Percentiles rank a stretch among this genome's conserved stretches.
phyloP scores from a whole-genome alignment of 345 rosid species.

The Triadica sebifera region DNA sequence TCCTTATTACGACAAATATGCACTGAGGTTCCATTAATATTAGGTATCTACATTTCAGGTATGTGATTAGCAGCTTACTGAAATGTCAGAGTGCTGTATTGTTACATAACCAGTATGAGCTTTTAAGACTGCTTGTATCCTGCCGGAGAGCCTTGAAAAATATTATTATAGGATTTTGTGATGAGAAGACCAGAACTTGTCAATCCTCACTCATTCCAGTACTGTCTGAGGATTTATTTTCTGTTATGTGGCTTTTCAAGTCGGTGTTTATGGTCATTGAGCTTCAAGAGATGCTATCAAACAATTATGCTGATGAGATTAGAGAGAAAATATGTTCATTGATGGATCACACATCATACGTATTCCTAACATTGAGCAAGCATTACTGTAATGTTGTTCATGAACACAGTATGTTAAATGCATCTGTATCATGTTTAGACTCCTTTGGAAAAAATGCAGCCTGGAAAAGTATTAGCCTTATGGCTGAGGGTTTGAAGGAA shows the following conservation, averaged over 20 bases:
- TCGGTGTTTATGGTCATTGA: constrained; percentile 48
- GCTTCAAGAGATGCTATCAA: constrained; percentile 30
- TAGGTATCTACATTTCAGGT: constrained; percentile 40
- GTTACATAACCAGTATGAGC: constrained; percentile 32
- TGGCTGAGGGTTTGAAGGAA: constrained; percentile 55
- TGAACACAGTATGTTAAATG: constrained; percentile 22
- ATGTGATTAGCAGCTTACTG: constrained; percentile 37
- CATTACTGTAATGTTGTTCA: constrained; percentile 33
- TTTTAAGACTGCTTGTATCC: constrained; percentile 56
- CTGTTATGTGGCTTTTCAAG: constrained; percentile 70
- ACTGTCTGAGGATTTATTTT: constrained; percentile 41
- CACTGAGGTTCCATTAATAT: background rate
- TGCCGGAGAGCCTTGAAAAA: constrained; percentile 74
- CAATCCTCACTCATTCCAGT: constrained; percentile 35
- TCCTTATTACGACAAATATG: background rate
- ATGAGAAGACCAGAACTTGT: constrained; percentile 37
- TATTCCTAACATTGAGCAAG: constrained; percentile 50
- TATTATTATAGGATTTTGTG: constrained; percentile 44
- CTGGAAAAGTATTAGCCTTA: constrained; percentile 38
- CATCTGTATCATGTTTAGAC: constrained; percentile 24
- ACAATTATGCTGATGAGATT: constrained; percentile 23
- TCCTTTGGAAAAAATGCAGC: constrained; percentile 35
- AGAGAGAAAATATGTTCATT: constrained; percentile 45
- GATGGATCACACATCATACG: constrained; percentile 82
- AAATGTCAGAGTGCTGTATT: constrained; percentile 32